Base-by-base conservation (phyloP, 345 rosid species). In the Heritiera fomes region DNA sequence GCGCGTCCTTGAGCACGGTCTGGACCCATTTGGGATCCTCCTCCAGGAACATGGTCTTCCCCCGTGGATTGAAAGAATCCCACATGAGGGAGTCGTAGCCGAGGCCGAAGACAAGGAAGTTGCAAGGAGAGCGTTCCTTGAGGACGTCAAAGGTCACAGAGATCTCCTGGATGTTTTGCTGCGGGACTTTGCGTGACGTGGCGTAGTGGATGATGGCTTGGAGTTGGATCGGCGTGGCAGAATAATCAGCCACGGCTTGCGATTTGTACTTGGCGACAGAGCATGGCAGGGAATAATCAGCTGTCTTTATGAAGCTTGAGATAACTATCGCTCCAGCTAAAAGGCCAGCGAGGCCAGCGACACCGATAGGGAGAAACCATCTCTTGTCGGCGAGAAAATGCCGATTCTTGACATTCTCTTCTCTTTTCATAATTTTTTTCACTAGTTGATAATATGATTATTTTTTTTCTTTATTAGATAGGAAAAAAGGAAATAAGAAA, bases 21-120 rank as follows among this genome's bases (percentile, higher is more conserved):
- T 77, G 63, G 70, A 91, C 83, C 91, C 95, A 90, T 30, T 86
- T 82, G 12, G 92, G 94, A 50, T 89, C 97, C 73, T 94, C 97
- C 11, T 93, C 96, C 0, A 92, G 82, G 85, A 94, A 94, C 6
- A 92, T 53, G 8, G 98, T 94, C 28, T 79, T 80, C 77, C 98
- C 98, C n/a, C 84, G 83, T 32, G 93, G 89, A 75, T 94, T 94
- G 18, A 94, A 81, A 0, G 98, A 84, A 40, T 74, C 82, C 97
- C 97, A 92, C 94, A 92, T 91, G 41, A 92, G 86, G 4, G 97
- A 91, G 76, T 92, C 94, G 14, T 83, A 84, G 11, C 94, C 94
- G 11, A 92, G 91, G 0, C 97, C 97, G 80, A 88, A 92, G 53
- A 91, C 91, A 11, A 91, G 92, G 76, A 91, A 91, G 40, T 90